phyloP scores from a whole-genome alignment of 2,329 filamentous ascomycete genomes.

The Pyrenochaeta sp. region DNA sequence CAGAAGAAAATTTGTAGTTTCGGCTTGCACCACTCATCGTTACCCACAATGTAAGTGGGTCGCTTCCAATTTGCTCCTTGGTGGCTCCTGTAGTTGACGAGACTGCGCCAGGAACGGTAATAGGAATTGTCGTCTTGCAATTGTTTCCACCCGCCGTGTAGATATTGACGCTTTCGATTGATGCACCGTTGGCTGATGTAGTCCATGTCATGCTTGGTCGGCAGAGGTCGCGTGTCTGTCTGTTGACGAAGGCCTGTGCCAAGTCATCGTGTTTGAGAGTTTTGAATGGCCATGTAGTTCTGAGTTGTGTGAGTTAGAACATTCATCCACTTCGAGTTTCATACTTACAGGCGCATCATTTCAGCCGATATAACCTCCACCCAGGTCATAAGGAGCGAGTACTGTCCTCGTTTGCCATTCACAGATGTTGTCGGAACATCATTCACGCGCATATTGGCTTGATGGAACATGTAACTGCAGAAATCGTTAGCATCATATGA shows the following conservation, averaged over 20 bases:
- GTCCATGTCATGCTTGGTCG: slow-evolving; percentile 58
- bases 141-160: slow-evolving; percentile 56
- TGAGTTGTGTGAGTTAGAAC: slow-evolving; percentile 16
- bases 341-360: slow-evolving; percentile 57
- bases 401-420: slow-evolving; percentile 55
- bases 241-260: slow-evolving; percentile 59
- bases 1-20: slow-evolving; percentile 41
- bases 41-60: slow-evolving; percentile 51
- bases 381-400: slow-evolving; percentile 66
- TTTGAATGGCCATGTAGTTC: slow-evolving; percentile 60
- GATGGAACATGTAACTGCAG: slow-evolving; percentile 67
- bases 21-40: slow-evolving; percentile 46
- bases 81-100: slow-evolving; percentile 54
- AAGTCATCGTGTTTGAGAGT: slow-evolving; percentile 65
- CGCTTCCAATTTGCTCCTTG: slow-evolving; percentile 61
- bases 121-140: slow-evolving; percentile 61
- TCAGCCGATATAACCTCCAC: slow-evolving; percentile 62
- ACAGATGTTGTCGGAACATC: slow-evolving; percentile 58
- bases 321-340: too few species aligned
- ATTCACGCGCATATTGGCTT: slow-evolving; percentile 64
- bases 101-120: slow-evolving; percentile 60
- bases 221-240: slow-evolving; percentile 63
- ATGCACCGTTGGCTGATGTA: slow-evolving; percentile 51
- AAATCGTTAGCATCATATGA: slow-evolving; percentile 8
- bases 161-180: slow-evolving; percentile 61